These are phyloP conservation scores for Aspergillus ochraceus DNA, from an alignment of 2,329 filamentous ascomycete species.

Conservation along the genomic window DNA sequence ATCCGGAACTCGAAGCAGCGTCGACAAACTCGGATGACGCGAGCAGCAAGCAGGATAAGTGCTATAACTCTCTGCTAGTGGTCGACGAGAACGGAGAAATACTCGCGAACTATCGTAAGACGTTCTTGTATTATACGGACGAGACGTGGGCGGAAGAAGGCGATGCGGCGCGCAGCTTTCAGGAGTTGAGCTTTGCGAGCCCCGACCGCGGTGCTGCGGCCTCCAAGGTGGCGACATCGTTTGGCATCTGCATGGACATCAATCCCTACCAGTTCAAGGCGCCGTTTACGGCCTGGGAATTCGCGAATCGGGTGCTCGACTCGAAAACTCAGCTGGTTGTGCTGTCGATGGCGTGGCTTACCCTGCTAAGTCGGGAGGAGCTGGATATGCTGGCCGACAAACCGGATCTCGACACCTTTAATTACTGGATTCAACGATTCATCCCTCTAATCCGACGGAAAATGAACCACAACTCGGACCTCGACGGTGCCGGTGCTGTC, in stretches of 20 bases:
- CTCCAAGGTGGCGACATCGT: slow-evolving; percentile 40
- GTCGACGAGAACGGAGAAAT: slow-evolving; percentile 56
- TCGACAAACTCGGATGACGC: slow-evolving; percentile 1
- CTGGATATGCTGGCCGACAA: slow-evolving; percentile 43
- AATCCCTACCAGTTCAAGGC: slow-evolving; percentile 64
- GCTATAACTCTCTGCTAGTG: slow-evolving; percentile 62
- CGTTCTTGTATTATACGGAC: slow-evolving; percentile 67
- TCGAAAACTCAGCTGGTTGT: slow-evolving; percentile 54
- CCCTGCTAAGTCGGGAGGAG: slow-evolving; percentile 50
- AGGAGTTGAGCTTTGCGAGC: slow-evolving; percentile 24
- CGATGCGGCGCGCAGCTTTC: slow-evolving; percentile 32
- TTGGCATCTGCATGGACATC: slow-evolving; percentile 57
- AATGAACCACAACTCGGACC: slow-evolving; percentile 28
- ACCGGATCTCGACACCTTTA: slow-evolving; percentile 61
- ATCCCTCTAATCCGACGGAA: slow-evolving; percentile 48
- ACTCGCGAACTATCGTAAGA: slow-evolving; percentile 62
- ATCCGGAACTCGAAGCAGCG: slow-evolving; percentile 52
- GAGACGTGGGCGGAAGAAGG: slow-evolving; percentile 64
- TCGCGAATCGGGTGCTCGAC: slow-evolving; percentile 55
- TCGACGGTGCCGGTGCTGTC: slow-evolving; percentile 22
- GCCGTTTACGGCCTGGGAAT: slow-evolving; percentile 61
- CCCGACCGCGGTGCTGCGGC: slow-evolving; percentile 7
- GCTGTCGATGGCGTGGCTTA: slow-evolving; percentile 65
- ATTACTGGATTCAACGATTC: slow-evolving; percentile 64
- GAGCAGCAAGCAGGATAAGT: slow-evolving; percentile 24